phyloP scores from a whole-genome alignment of 345 rosid species.

The Populus simonii region DNA sequence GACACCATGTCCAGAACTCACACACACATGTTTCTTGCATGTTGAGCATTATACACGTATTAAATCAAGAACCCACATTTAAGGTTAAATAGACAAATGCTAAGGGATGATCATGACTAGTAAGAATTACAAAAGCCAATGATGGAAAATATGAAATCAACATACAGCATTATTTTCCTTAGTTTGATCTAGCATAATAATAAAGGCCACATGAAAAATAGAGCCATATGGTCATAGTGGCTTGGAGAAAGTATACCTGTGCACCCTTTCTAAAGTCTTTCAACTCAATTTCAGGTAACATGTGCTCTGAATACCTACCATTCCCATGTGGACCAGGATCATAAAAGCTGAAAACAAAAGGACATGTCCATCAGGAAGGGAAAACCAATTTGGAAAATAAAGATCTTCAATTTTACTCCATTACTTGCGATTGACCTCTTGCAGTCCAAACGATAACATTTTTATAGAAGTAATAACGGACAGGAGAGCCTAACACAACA shows the following conservation, averaged over 20 bases:
- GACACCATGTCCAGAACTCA: background rate
- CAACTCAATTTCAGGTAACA: constrained; percentile 87
- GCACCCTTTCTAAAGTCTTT: constrained; percentile 98
- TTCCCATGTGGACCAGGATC: constrained; percentile 99
- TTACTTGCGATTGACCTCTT: background rate
- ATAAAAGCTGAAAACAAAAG: constrained; percentile 60
- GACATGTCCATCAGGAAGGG: constrained; percentile 10
- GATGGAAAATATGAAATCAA: background rate
- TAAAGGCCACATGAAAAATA: background rate
- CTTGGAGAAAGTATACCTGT: constrained; percentile 52
- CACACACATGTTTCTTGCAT: background rate
- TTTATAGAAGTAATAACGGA: background rate
- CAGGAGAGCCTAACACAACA: background rate
- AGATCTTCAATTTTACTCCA: background rate
- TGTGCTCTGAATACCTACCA: constrained; percentile 93
- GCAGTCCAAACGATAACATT: background rate
- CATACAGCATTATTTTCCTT: background rate
- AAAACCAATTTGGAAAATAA: background rate
- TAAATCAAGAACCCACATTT: background rate
- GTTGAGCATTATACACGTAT: background rate
- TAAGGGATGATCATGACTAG: background rate
- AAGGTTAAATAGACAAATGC: background rate
- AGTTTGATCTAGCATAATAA: background rate
- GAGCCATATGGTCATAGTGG: background rate
- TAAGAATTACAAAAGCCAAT: background rate